Evolutionary conservation across 306 rosid species (phyloP).

Genomic region (Quercus rubra): DNA sequence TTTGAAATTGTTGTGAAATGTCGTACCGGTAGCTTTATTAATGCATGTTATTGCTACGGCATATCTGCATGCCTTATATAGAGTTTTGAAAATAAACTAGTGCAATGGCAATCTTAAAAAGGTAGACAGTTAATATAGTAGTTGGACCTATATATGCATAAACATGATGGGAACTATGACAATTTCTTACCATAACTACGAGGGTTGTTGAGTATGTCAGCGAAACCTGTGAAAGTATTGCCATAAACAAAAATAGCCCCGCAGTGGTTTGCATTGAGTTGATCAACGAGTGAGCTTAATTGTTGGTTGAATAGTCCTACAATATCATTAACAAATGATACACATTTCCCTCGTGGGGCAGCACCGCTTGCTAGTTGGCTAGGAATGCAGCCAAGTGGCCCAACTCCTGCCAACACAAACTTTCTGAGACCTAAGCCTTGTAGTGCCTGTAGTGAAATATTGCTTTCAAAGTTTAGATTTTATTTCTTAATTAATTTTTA

Average conservation of each 20-base stretch:
- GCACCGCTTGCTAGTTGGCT: constrained; percentile 20
- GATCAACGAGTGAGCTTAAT: constrained; percentile 29
- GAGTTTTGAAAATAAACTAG: too few species aligned
- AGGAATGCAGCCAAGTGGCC: constrained; percentile 44
- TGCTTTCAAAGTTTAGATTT: background rate
- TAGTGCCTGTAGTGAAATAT: constrained; percentile 6
- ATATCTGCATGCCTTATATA: too few species aligned
- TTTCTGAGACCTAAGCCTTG: constrained; percentile 33
- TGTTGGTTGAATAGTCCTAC: constrained; percentile 19
- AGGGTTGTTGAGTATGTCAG: constrained; percentile 11
- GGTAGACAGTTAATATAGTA: too few species aligned
- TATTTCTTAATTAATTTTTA: too few species aligned
- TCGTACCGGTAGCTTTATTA: too few species aligned
- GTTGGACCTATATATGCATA: too few species aligned
- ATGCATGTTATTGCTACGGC: too few species aligned
- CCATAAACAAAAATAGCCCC: constrained; percentile 30
- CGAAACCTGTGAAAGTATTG: constrained; percentile 11
- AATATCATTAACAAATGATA: constrained; percentile 1
- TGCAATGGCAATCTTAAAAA: too few species aligned
- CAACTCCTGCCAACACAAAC: constrained; percentile 31
- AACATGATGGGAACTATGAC: too few species aligned
- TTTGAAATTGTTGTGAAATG: too few species aligned
- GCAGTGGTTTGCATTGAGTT: constrained; percentile 16
- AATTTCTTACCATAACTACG: constrained; percentile 29
- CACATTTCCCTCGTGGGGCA: constrained; percentile 14